Evolutionary conservation across 2,329 filamentous ascomycete species (phyloP).

Genomic region (Claviceps sp.): DNA sequence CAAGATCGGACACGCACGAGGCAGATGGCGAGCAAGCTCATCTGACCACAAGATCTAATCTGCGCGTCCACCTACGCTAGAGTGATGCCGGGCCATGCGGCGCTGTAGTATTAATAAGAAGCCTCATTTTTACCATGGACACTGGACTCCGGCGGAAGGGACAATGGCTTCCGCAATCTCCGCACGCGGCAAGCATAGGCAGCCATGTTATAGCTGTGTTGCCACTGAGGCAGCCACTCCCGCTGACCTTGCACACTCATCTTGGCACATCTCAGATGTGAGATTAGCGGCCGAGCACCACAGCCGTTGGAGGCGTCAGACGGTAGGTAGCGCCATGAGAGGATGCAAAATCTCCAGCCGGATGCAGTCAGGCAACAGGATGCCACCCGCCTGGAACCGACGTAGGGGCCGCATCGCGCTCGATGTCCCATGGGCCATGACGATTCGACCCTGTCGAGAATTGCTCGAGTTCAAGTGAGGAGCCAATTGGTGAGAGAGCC

Average conservation of each 20-base stretch:
- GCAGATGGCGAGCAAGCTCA: not conserved
- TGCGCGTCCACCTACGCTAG: not conserved
- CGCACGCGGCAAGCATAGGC: not conserved
- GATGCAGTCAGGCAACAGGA: constrained; percentile 17
- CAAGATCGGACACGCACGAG: not conserved
- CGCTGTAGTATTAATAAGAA: not conserved
- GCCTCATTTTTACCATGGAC: not conserved
- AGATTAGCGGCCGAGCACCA: too few species aligned
- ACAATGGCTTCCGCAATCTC: not conserved
- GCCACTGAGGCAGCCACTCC: too few species aligned
- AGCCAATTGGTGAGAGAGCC: not conserved
- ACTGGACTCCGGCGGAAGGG: not conserved
- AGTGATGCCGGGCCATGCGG: not conserved
- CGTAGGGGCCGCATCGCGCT: not conserved
- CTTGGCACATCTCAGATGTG: too few species aligned
- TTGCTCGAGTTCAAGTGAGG: not conserved
- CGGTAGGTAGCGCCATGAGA: not conserved
- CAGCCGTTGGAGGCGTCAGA: too few species aligned
- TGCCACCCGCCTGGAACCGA: constrained; percentile 15
- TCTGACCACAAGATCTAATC: not conserved
- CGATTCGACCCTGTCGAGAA: too few species aligned
- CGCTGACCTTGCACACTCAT: not conserved
- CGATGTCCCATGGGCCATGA: not conserved
- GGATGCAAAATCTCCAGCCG: not conserved
- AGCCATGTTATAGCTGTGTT: not conserved